Base-by-base conservation (phyloP, 139 green algal species). In the Penium margaritaceum region DNA sequence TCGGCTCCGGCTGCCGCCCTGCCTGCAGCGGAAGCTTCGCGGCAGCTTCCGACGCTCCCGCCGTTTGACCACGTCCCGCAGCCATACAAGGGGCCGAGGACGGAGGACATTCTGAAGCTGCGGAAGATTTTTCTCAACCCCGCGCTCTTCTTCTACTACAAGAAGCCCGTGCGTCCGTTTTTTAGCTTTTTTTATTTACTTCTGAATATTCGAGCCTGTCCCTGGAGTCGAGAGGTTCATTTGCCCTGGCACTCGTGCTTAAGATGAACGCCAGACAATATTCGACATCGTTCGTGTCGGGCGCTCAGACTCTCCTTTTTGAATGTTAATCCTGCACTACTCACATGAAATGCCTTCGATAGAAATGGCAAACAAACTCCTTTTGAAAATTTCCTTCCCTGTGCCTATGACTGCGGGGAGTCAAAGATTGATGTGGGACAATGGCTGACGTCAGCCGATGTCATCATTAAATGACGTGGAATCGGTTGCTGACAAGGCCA, bases 111-210 rank as follows among this genome's bases (percentile, higher is more conserved):
- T 1, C 39, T 92, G 12, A 63, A 55, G 0, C 51, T 95, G 61
- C 74, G 93, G 0, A 90, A 92, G 80, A 34, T 86, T 32, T 87
- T 87, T 65, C 72, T 97, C 0, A 95, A 84, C 73, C 91, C 92
- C 87, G 87, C 85, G 0, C 78, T 95, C 0, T 90, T 90, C 61
- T 78, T 81, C 24, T 90, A 91, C 70, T 95, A 92, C 85, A 87
- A 90, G 76, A 83, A 90, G 63, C 88, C 91, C 1, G 84, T 72
- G 35, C 12, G 53, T 44, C 7, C 29, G 6, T 64, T 30, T 17
- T 30, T 6, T n/a, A 15, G 9, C 38, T 73, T 12, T 30, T 30
- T 51, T n/a, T 6, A 6, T 15, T 63, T 14, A 14, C 24, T 6
- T 63, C 54, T 63, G n/a, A n/a, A n/a, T n/a, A n/a, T n/a, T n/a